Evolutionary conservation across 1,284 basidiomycete genomes (phyloP), one percentile per base, ranked within the genome.

Genomic region (Xanthoconium separans): DNA sequence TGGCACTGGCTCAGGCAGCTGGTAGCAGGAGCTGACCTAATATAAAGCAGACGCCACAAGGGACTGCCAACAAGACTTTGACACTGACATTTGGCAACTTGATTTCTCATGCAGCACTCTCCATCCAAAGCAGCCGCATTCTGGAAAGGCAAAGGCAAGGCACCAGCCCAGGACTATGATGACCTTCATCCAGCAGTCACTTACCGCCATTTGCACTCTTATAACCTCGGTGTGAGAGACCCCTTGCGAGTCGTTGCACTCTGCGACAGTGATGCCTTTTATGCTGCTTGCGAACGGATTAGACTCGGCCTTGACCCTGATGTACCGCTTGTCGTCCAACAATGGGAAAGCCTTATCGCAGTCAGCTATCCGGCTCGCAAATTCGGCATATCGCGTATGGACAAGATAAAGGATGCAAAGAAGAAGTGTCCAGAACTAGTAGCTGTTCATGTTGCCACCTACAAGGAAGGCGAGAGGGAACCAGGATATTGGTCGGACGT

Each of bases 351-450:
- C 20, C 68, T 91, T 51, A 99, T 99, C 57, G 97, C 97, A 0
- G 91, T 99, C 58, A 97, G 95, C 72, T 99, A 99, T 69, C 89
- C 94, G 4, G 96, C 97, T 0, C 81, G 96, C 54, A 87, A 86
- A 65, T 96, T 81, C 64, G 95, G 89, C 4, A 95, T 99, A 65
- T 92, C 91, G 20, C 77, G 95, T 24, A 85, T 91, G 83, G 83
- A 84, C 69, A 89, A 84, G 72, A 71, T 89, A 55, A 81, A 84
- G 57, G 90, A 95, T 47, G 91, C 95, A 7, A 83, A 86, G 71
- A 87, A 90, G 69, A 82, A 85, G 58, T 99, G 95, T 70, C 95
- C 95, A 0, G 75, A 92, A 46, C 75, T 99, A 5, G 76, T 85
- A 40, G 84, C 93, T 7, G 89, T 97, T 15, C 96, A 99, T 74